These are phyloP conservation scores for Herpetomonas samuelpessoai DNA, from an alignment of 208 protist species.

Conservation along the genomic window DNA sequence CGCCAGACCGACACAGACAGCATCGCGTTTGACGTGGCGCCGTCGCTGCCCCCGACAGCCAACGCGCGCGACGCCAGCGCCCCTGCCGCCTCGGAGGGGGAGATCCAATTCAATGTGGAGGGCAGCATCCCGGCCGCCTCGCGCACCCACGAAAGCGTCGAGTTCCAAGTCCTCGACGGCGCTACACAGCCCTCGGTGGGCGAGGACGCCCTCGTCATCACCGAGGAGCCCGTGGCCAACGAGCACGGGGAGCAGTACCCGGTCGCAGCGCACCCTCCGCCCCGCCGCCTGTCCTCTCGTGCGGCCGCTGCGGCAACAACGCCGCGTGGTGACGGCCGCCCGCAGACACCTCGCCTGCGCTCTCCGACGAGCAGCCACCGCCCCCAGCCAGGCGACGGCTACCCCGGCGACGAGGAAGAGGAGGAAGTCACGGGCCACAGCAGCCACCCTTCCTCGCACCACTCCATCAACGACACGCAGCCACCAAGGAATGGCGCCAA, in stretches of 20 bases:
- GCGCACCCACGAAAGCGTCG: slow-evolving; percentile 15
- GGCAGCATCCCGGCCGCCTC: slow-evolving; percentile 4
- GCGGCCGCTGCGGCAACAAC: slow-evolving; percentile 14
- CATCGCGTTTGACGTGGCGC: background rate
- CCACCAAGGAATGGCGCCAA: slow-evolving; percentile 7
- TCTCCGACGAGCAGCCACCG: slow-evolving; percentile 17
- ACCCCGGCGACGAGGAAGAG: slow-evolving; percentile 1
- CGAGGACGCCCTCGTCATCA: slow-evolving; percentile 2
- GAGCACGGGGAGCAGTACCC: background rate
- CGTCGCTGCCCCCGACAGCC: too few species aligned
- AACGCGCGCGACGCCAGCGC: too few species aligned
- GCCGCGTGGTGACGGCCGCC: slow-evolving; percentile 5
- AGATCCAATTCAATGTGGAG: slow-evolving; percentile 18
- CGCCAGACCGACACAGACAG: background rate
- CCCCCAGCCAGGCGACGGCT: background rate
- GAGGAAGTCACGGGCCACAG: background rate
- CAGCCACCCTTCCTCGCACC: slow-evolving; percentile 1
- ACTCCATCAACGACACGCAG: background rate
- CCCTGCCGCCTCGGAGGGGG: slow-evolving; percentile 17
- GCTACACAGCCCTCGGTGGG: slow-evolving; percentile 2
- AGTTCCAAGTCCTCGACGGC: slow-evolving; percentile 10
- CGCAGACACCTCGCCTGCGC: slow-evolving; percentile 20
- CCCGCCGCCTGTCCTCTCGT: slow-evolving; percentile 13
- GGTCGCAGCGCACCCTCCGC: slow-evolving; percentile 6
- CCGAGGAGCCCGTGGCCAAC: background rate